phyloP scores from a whole-genome alignment of 352 stramenopile species.

The Plasmopara muralis region DNA sequence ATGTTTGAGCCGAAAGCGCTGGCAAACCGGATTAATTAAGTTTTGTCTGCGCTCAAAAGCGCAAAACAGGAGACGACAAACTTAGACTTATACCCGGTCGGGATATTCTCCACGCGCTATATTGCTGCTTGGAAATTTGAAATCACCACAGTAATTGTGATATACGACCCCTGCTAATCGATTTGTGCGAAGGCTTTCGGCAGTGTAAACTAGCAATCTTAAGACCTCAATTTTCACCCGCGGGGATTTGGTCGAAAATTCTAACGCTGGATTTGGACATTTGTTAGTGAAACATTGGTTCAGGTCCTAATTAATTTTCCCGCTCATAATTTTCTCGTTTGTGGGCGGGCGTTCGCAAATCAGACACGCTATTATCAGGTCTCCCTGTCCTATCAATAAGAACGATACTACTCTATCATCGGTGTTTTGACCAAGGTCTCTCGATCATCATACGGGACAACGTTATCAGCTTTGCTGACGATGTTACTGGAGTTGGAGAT shows the following conservation, averaged over 20 bases:
- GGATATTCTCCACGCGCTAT: not conserved
- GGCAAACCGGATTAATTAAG: not conserved
- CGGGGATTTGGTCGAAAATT: slow-evolving; percentile 1
- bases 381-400: not conserved
- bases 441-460: not conserved
- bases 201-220: slow-evolving; percentile 5
- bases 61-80: no score
- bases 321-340: not conserved
- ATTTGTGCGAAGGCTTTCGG: slow-evolving; percentile 6
- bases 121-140: not conserved
- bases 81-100: not conserved
- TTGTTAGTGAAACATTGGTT: not conserved
- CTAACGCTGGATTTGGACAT: not conserved
- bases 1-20: not conserved
- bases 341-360: not conserved
- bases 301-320: not conserved
- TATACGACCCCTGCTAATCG: not conserved
- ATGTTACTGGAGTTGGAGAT: not conserved
- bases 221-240: not conserved
- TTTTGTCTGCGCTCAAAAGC: not conserved
- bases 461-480: not conserved
- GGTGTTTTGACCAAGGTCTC: not conserved
- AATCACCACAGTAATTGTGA: not conserved
- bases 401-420: not conserved
- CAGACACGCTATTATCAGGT: not conserved